A percentile compares a stretch with the other conserved stretches of the same genome.
phyloP scores from a whole-genome alignment of 78 protist species.

The Dictyostelium discoideum region dicty_2.7 NC_007088.5:3821501-3822000 shows the following conservation, averaged over 20 bases:
- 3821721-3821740: not conserved
- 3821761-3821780: not conserved
- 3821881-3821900: too few relatives aligned
- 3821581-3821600: not conserved
- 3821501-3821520: slow-evolving; percentile 82
- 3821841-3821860: too few relatives aligned
- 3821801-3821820: not conserved
- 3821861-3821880: too few relatives aligned
- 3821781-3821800: not conserved
- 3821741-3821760: not conserved
- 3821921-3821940: not conserved
- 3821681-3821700: not conserved
- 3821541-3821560: slow-evolving; percentile 62
- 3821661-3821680: not conserved
- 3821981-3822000: too few relatives aligned
- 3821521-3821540: slow-evolving; percentile 75
- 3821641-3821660: not conserved
- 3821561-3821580: not conserved
- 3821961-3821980: too few relatives aligned
- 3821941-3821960: too few relatives aligned
- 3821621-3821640: not conserved
- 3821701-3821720: not conserved
- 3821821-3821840: not conserved
- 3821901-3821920: too few relatives aligned
- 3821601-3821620: not conserved